Conservation (phyloP, 1,284 basidiomycete species). For the Ceratobasidium theobromae region DNA sequence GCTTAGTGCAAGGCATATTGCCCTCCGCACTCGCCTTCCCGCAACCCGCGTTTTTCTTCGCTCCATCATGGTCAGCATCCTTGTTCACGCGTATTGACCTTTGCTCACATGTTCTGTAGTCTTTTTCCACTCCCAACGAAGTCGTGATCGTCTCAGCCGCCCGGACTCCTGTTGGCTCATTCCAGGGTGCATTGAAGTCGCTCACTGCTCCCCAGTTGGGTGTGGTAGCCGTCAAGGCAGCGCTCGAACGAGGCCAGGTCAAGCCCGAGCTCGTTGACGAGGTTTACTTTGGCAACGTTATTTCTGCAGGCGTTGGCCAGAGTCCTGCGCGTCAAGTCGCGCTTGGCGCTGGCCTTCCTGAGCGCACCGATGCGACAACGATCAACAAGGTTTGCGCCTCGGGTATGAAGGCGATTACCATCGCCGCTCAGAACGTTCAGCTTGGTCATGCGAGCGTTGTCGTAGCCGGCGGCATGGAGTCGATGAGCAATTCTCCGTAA, state of each 20-base stretch:
- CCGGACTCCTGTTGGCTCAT: conserved; percentile 91
- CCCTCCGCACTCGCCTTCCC: conserved; percentile 31
- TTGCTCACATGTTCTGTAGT: conserved; percentile 36
- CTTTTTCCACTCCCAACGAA: conserved; percentile 60
- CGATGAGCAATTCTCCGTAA: conserved; percentile 95
- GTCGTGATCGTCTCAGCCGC: conserved; percentile 94
- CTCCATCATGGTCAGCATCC: conserved; percentile 38
- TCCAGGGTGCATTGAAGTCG: conserved; percentile 87
- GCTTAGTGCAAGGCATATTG: conserved; percentile 26
- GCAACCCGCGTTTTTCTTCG: conserved; percentile 31
- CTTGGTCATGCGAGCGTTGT: conserved; percentile 85
- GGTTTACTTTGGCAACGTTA: conserved; percentile 95
- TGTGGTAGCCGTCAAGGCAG: conserved; percentile 84
- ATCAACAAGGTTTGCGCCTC: conserved; percentile 99
- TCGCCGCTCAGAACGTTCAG: conserved; percentile 88
- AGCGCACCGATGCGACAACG: conserved; percentile 92
- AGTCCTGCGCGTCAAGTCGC: conserved; percentile 95
- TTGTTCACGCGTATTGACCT: conserved; percentile 7
- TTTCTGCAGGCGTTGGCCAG: conserved; percentile 95
- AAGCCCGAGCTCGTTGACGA: conserved; percentile 86
- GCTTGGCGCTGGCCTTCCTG: conserved; percentile 78
- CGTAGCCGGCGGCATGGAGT: conserved; percentile 95
- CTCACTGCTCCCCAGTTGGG: conserved; percentile 93
- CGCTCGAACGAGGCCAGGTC: conserved; percentile 78
- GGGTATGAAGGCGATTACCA: conserved; percentile 92